Evolutionary conservation across 305 asterid genomes (phyloP).

Genomic region (Solanum hybrid): DNA sequence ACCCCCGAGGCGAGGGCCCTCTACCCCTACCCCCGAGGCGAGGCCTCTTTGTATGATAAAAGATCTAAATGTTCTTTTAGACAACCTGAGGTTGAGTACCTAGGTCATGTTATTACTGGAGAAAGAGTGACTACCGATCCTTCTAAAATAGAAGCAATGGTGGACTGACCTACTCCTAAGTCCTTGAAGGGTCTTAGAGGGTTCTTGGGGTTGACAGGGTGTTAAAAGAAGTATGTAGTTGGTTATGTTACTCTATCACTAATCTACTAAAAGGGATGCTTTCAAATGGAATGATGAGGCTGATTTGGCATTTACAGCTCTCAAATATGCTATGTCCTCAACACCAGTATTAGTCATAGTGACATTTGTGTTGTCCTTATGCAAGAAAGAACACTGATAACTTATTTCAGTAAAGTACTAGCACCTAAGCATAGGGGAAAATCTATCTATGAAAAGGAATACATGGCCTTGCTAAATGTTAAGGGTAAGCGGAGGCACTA

Average conservation of each 20-base stretch:
- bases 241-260: too few species aligned
- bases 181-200: neutral
- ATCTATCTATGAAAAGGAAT: neutral
- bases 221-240: neutral
- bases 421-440: neutral
- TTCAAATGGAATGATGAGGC: neutral
- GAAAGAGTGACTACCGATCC: neutral
- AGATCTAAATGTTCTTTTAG: neutral
- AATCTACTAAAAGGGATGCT: neutral
- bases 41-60: neutral
- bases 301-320: neutral
- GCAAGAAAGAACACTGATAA: neutral
- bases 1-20: too few species aligned
- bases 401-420: neutral
- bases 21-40: too few species aligned
- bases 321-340: neutral
- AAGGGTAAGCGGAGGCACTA: neutral
- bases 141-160: neutral
- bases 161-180: neutral
- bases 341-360: neutral
- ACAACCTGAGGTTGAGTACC: neutral
- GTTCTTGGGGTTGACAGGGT: neutral
- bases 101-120: neutral
- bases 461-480: neutral
- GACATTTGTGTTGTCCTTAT: neutral